Evolutionary conservation across 179 eudicot genomes (phyloP), one percentile per base, ranked within the genome.

Genomic region (Pouteria campechiana): DNA sequence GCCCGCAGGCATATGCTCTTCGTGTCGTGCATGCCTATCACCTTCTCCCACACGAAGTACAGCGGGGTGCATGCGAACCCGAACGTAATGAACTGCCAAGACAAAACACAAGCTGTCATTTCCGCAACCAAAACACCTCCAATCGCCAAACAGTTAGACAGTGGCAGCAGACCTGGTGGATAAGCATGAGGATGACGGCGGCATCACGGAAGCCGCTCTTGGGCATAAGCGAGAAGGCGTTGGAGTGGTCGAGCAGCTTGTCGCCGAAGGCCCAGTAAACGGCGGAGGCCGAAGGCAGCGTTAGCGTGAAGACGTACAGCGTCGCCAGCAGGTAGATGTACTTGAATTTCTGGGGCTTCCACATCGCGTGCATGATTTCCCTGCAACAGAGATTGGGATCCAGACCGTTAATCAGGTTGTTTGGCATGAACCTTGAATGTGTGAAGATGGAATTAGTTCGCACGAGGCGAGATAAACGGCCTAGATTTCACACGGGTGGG

Each of bases 31-130:
- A 82, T 75, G 21, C 96, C 96, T 13, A 86, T 81, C 44, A 72
- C 76, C 60, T 86, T 86, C 80, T 86, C 96, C 96, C 93, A 86
- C 16, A 86, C 93, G 32, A 86, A 86, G 85, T 86, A 86, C 34
- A 86, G 44, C 6, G 96, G 96, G 7, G 93, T 86, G 19, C 96
- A 78, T 2, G 96, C 93, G 27, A 86, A 86, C 15, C 96, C 96
- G 40, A 86, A 86, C 31, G 96, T 86, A 27, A 86, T 86, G 34
- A 86, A 86, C 95, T 84, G 90, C 68, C 7, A 12, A 44, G 18
- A 39, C 4, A 52, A 15, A 14, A 41, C 7, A 28, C 24, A 14
- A 9, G 3, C 19, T 0, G 10, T 20, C 15, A 40, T 10, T 21
- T 11, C 5, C 29, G 12, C 29, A 10, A 11, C 17, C 13, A 10